Evolutionary conservation across 2,329 filamentous ascomycete species (phyloP), one percentile per base, ranked within the genome.

Genomic region (Ilyonectria destructans): DNA sequence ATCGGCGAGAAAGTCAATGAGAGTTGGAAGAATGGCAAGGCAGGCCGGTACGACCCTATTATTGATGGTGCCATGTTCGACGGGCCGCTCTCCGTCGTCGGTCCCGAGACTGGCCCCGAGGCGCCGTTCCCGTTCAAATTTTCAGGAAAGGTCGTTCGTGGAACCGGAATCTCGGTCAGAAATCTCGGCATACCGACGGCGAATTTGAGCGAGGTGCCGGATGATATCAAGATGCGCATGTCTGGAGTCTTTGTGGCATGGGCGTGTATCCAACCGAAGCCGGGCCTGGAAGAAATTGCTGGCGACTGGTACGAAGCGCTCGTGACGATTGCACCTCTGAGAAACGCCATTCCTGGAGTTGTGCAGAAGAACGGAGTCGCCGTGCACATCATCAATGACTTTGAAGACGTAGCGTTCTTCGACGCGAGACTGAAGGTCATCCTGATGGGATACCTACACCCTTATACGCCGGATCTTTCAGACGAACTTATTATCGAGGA

Each of bases 171-270:
- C 43, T 82, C 82, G 15, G 75, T 74, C 4, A 69, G 74, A 12
- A 78, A 84, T 43, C 78, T 86, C 6, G 85, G 85, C 0, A 80
- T 86, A 2, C 87, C 89, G 0, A 89, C 87, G 0, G 86, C 89
- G 0, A 89, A 87, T 66, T 77, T 93, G 2, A 73, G 74, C 0
- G 84, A 83, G 10, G 81, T 91, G 0, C 82, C 88, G 0, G 85
- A 87, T 29, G 83, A 87, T 37, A 77, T 91, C 46, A 81, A 84
- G 23, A 80, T 87, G 69, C 85, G 87, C 3, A 82, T 93, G 57
- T 80, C 82, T 13, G 91, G 91, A 0, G 85, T 91, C 7, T 93
- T 91, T 73, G 89, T 91, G 45, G 90, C 89, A 3, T 93, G 91
- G 91, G 87, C 86, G 0, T 80, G 85, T 1, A 73, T 89, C 2